These are phyloP conservation scores for Colletotrichum euphorbiae DNA, from an alignment of 2,329 filamentous ascomycete genomes.

Conservation along the genomic window DNA sequence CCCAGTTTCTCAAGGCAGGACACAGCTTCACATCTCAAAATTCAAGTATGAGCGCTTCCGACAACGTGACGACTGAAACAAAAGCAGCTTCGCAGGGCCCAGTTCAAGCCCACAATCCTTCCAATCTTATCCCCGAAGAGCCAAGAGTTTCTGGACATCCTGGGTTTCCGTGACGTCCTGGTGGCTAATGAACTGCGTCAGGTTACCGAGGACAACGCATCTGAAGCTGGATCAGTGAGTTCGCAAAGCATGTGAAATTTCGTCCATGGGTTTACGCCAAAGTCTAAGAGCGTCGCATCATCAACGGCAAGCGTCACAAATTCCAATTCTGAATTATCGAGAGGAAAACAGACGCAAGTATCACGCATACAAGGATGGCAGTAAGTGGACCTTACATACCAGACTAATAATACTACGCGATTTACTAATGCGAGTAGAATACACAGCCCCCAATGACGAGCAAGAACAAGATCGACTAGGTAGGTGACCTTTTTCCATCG, in stretches of 20 bases:
- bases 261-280: too few species aligned
- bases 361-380: slow-evolving; percentile 17
- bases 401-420: neutral
- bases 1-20: neutral
- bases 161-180: neutral
- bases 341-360: neutral
- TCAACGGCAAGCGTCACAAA: slow-evolving; percentile 45
- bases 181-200: neutral
- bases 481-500: slow-evolving; percentile 6
- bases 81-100: neutral
- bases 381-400: neutral
- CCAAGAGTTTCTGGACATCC: neutral
- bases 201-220: neutral
- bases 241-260: neutral
- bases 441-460: slow-evolving; percentile 31
- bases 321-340: slow-evolving; percentile 45
- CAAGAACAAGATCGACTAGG: slow-evolving; percentile 26
- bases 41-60: neutral
- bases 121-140: neutral
- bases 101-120: neutral
- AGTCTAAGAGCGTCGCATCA: neutral
- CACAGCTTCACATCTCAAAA: neutral
- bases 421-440: slow-evolving; percentile 8
- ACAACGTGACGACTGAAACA: neutral
- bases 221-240: neutral